Evolutionary conservation across 108 stramenopile genomes (phyloP).

Genomic region (Skeletonema grethae): DNA sequence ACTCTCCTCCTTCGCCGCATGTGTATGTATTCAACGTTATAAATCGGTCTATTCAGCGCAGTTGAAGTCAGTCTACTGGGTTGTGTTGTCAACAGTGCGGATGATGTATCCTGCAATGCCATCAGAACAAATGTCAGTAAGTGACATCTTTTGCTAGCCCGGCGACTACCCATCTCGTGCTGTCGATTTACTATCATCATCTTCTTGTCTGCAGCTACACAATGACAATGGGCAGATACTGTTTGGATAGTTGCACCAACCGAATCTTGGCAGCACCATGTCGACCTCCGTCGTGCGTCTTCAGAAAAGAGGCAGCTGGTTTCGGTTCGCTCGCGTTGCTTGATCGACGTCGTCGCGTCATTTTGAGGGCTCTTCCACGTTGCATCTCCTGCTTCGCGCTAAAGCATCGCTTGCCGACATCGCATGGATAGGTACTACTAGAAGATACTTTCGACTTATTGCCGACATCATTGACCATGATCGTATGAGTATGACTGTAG

Average conservation of each 20-base stretch:
- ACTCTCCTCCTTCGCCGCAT: slow-evolving; percentile 2
- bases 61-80: neutral
- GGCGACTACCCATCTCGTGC: neutral
- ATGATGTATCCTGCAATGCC: neutral
- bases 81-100: slow-evolving; percentile 1
- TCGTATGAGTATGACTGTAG: neutral
- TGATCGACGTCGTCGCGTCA: no score
- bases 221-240: no score
- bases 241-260: neutral
- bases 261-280: neutral
- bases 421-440: no score
- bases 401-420: no score
- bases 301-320: neutral
- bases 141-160: neutral
- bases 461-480: no score
- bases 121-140: neutral
- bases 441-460: no score
- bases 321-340: neutral
- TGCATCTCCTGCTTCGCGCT: no score
- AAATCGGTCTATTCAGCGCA: neutral
- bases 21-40: neutral
- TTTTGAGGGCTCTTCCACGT: no score
- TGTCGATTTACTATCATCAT: neutral
- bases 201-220: no score
- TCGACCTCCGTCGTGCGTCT: neutral